phyloP scores from a whole-genome alignment of 2,329 filamentous ascomycete species.

The Fusarium brachygibbosum region DNA sequence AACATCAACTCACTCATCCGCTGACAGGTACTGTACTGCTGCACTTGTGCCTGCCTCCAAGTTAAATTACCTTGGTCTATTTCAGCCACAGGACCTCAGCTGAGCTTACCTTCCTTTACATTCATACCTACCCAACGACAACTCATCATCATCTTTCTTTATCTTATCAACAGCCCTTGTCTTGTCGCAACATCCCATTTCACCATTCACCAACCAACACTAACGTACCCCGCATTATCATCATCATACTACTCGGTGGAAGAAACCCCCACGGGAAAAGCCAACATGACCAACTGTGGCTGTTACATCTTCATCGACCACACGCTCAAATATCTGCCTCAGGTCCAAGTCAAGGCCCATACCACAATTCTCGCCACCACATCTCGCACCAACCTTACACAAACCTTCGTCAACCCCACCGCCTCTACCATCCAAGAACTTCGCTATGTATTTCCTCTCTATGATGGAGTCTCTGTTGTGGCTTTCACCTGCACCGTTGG shows the following conservation, averaged over 20 bases:
- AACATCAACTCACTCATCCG: neutral
- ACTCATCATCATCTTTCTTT: no score
- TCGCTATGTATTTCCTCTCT: slow-evolving; percentile 78
- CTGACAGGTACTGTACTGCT: neutral
- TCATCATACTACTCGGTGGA: neutral
- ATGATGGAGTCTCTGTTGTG: slow-evolving; percentile 78
- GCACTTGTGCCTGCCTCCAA: neutral
- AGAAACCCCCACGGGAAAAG: no score
- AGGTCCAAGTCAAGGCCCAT: slow-evolving; percentile 69
- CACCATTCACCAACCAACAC: no score
- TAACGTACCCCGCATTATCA: neutral
- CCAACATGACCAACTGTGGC: slow-evolving; percentile 50
- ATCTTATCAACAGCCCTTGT: no score
- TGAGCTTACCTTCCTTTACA: neutral
- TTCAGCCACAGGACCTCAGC: neutral
- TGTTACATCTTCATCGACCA: slow-evolving; percentile 51
- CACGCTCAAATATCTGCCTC: slow-evolving; percentile 65
- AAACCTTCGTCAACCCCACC: slow-evolving; percentile 73
- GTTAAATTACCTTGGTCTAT: neutral
- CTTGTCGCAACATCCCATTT: no score
- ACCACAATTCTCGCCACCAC: slow-evolving; percentile 71
- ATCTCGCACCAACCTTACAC: slow-evolving; percentile 61
- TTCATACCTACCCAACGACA: neutral
- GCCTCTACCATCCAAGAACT: slow-evolving; percentile 58
- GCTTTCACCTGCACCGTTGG: slow-evolving; percentile 75